Evolutionary conservation across 139 green algal genomes (phyloP).

Genomic region (Eudorina sp.): DNA sequence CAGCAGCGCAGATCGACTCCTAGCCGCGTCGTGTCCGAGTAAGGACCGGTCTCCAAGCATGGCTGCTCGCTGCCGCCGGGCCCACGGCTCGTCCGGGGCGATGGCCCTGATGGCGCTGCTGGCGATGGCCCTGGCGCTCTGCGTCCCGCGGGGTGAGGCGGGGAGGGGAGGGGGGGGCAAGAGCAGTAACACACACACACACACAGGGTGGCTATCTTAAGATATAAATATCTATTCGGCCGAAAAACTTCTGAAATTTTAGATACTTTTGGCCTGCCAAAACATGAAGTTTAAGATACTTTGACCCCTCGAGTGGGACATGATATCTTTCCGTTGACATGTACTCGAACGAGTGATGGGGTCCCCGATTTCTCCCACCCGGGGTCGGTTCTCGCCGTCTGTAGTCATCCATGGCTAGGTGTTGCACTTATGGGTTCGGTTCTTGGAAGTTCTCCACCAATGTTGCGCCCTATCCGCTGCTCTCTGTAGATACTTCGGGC

Average conservation of each 20-base stretch:
- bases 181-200: background rate
- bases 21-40: background rate
- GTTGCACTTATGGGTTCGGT: background rate
- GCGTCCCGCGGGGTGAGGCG: background rate
- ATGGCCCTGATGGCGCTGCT: background rate
- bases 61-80: no score
- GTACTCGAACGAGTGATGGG: background rate
- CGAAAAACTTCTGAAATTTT: background rate
- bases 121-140: background rate
- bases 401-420: background rate
- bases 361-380: background rate
- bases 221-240: background rate
- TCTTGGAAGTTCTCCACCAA: no score
- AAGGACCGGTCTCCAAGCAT: background rate
- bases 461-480: no score
- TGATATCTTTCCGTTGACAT: background rate
- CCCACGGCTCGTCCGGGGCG: no score
- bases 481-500: no score
- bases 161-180: background rate
- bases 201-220: background rate
- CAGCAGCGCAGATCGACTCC: background rate
- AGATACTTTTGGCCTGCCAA: background rate
- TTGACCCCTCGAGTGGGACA: background rate
- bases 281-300: background rate
- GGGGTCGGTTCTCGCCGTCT: background rate